Evolutionary conservation across 2,329 filamentous ascomycete species (phyloP), one percentile per base, ranked within the genome.

Genomic region (Stachybotrys chartarum): DNA sequence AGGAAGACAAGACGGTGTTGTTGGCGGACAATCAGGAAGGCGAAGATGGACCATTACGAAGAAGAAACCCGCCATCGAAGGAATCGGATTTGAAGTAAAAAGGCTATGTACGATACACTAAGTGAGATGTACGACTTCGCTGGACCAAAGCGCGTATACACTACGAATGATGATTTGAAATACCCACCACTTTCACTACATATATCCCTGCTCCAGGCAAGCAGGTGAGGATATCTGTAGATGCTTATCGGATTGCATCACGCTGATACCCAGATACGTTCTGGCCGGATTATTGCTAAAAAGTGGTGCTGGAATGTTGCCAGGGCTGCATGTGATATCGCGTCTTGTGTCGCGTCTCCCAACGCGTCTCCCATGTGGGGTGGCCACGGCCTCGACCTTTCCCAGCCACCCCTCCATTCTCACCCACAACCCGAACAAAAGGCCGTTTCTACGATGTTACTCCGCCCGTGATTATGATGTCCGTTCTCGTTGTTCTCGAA

Each of bases 1-100:
- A 63, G 32, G 54, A 60, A 8, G 61, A 61, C 2, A 60, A 67
- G 35, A 60, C 60, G 7, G 59, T 66, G 12, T 45, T 70, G 30
- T 50, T 71, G 3, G 49, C 58, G 31, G 57, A 60, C 7, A 66
- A 65, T 18, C 59, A 60, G 3, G 55, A 60, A 2, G 60, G 54
- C 7, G 51, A 18, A 5, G 56, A 60, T 17, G 61, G 60, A 8
- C 47, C 52, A 1, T 58, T 68, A 17, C 67, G 69, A 44, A 68
- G 65, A 57, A 59, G 70, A 45, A 63, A 55, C 11, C 53, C 56
- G 4, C 59, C 64, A 32, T 16, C 50, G 0, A 59, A 55, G 17
- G 47, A 42, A 42, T 10, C 35, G 35, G 35, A 14, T 14, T 42
- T 24, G 24, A 24, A 24, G 24, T 24, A 24, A 4, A 24, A 24